Evolutionary conservation across 768 basidiomycete genomes (phyloP).

Genomic region (Melanogaster broomeanus): DNA sequence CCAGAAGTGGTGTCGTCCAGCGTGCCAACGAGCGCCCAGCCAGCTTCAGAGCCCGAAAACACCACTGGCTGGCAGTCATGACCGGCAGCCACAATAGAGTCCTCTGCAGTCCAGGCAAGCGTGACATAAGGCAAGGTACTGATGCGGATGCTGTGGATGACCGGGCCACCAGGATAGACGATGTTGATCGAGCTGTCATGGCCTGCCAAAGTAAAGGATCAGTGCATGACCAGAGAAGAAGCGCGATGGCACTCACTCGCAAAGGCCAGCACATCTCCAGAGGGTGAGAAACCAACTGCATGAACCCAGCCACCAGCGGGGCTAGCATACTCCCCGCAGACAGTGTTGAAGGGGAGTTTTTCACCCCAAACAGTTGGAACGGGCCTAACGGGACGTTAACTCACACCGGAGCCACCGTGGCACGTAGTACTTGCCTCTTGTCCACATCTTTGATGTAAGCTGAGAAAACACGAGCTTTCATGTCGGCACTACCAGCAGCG

Average conservation of each 20-base stretch:
- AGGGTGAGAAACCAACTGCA: slow-evolving; percentile 92
- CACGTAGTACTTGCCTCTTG: slow-evolving; percentile 60
- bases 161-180: slow-evolving; percentile 84
- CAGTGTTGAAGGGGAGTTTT: slow-evolving; percentile 94
- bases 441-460: slow-evolving; percentile 99
- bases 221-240: not conserved
- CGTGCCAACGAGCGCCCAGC: slow-evolving; percentile 81
- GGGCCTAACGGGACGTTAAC: slow-evolving; percentile 54
- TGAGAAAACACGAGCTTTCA: slow-evolving; percentile 96
- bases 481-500: slow-evolving; percentile 96
- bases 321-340: slow-evolving; percentile 91
- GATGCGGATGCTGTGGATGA: slow-evolving; percentile 71
- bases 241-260: slow-evolving; percentile 62
- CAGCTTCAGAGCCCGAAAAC: slow-evolving; percentile 70
- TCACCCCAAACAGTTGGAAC: slow-evolving; percentile 95
- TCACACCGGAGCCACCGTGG: not conserved
- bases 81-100: slow-evolving; percentile 85
- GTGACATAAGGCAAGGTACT: slow-evolving; percentile 82
- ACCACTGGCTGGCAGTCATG: slow-evolving; percentile 97
- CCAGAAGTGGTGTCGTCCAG: slow-evolving; percentile 74
- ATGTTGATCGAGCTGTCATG: slow-evolving; percentile 94
- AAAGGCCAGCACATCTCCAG: slow-evolving; percentile 92
- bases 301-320: slow-evolving; percentile 98
- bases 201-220: slow-evolving; percentile 47
- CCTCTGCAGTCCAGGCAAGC: slow-evolving; percentile 84